Percentiles rank a stretch among this genome's conserved stretches.
These are phyloP conservation scores for Lavandula angustifolia DNA, from an alignment of 257 asterid species.

Conservation along the genomic window DNA sequence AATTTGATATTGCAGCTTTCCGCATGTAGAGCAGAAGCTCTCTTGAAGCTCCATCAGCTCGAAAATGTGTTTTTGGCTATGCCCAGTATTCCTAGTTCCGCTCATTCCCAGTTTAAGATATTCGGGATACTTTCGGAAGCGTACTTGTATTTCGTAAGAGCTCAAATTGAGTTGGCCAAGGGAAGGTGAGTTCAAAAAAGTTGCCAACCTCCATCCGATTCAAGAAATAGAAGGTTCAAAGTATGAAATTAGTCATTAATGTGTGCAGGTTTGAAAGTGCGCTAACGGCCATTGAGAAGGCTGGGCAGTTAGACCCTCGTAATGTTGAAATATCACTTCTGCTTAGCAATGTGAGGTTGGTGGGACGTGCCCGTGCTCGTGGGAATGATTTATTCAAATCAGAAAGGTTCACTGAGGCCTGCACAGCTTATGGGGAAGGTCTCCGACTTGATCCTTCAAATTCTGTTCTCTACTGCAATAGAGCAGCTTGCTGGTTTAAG, in stretches of 20 bases:
- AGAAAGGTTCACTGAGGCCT: slow-evolving; percentile 90
- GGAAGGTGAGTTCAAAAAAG: slow-evolving; percentile 63
- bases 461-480: slow-evolving; percentile 87
- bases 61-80: slow-evolving; percentile 57
- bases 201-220: background rate
- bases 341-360: slow-evolving; percentile 59
- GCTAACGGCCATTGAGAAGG: slow-evolving; percentile 58
- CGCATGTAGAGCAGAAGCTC: slow-evolving; percentile 89
- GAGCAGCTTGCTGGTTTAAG: slow-evolving; percentile 98
- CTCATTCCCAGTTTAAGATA: slow-evolving; percentile 44
- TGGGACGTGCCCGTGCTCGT: slow-evolving; percentile 74
- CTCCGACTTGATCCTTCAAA: slow-evolving; percentile 73
- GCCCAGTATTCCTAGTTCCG: slow-evolving; percentile 49
- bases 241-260: slow-evolving; percentile 28
- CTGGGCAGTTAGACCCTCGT: slow-evolving; percentile 58
- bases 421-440: slow-evolving; percentile 88
- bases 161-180: slow-evolving; percentile 70
- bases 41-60: slow-evolving; percentile 70
- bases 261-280: slow-evolving; percentile 80
- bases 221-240: slow-evolving; percentile 7
- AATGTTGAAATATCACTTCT: slow-evolving; percentile 57
- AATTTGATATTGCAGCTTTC: slow-evolving; percentile 63
- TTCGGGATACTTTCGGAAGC: slow-evolving; percentile 76
- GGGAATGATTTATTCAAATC: slow-evolving; percentile 90
- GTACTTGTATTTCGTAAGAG: slow-evolving; percentile 60